phyloP scores from a whole-genome alignment of 2,329 filamentous ascomycete genomes.

The Pyrenochaeta sp. region DNA sequence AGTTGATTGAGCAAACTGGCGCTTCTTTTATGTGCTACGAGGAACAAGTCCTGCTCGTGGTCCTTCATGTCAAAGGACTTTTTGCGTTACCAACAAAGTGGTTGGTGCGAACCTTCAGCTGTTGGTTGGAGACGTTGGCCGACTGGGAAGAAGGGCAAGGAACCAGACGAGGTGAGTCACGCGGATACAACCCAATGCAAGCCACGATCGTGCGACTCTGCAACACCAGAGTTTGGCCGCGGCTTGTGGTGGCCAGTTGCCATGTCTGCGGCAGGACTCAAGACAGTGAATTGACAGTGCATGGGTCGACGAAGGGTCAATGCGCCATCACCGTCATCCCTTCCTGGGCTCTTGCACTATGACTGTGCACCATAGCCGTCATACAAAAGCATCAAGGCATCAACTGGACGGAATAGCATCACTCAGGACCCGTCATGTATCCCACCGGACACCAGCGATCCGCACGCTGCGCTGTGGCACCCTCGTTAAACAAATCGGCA shows the following conservation, averaged over 20 bases:
- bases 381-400: too few relatives aligned
- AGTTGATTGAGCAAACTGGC: neutral
- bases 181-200: neutral
- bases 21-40: neutral
- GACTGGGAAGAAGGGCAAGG: constrained; percentile 6
- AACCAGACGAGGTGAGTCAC: neutral
- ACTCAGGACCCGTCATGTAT: neutral
- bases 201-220: neutral
- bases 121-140: neutral
- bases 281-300: constrained; percentile 4
- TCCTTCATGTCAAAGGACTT: neutral
- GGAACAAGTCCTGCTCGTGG: neutral
- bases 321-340: neutral
- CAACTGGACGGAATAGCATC: too few relatives aligned
- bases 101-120: neutral
- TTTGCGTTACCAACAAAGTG: neutral
- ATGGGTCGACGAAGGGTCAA: constrained; percentile 9
- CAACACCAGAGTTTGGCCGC: neutral
- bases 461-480: constrained; percentile 5
- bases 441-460: constrained; percentile 10
- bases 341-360: neutral
- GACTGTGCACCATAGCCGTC: too few relatives aligned
- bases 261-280: constrained; percentile 5
- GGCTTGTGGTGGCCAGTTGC: constrained; percentile 17
- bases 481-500: neutral